Evolutionary conservation across 345 rosid genomes (phyloP).

Genomic region (Boechera stricta): DNA sequence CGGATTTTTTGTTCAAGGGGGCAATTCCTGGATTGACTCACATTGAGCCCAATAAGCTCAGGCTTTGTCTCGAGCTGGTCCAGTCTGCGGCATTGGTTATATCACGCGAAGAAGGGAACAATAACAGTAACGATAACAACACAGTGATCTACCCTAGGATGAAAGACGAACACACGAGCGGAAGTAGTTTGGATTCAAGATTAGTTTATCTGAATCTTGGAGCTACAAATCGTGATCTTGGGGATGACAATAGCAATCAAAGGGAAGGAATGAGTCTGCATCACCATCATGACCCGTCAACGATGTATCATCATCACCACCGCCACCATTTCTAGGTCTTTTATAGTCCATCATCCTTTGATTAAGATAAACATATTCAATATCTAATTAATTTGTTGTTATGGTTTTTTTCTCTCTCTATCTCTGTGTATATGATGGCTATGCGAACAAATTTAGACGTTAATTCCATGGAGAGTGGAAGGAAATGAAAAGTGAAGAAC

Average conservation of each 20-base stretch:
- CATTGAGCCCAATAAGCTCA: conserved; percentile 92
- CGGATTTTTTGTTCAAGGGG: conserved; percentile 98
- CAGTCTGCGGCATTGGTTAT: conserved; percentile 96
- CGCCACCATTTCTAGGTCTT: conserved; percentile 63
- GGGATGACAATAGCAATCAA: conserved; percentile 56
- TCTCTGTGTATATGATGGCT: not conserved
- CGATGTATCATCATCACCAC: conserved; percentile 55
- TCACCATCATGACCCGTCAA: conserved; percentile 55
- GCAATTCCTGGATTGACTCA: conserved; percentile 91
- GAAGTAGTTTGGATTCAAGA: conserved; percentile 74
- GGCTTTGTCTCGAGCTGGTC: conserved; percentile 96
- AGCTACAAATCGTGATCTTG: conserved; percentile 59
- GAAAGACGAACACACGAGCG: conserved; percentile 68
- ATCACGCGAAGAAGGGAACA: conserved; percentile 91
- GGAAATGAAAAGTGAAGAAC: not conserved
- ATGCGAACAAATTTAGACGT: conserved; percentile 25
- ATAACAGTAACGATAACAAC: conserved; percentile 50
- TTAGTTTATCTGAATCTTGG: conserved; percentile 92
- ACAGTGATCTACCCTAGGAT: conserved; percentile 64
- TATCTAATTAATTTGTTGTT: conserved; percentile 21
- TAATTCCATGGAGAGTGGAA: not conserved
- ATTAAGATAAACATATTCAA: conserved; percentile 20
- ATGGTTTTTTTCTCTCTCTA: not conserved
- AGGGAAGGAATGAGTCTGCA: conserved; percentile 62
- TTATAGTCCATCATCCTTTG: conserved; percentile 15